Evolutionary conservation across 345 rosid genomes (phyloP).

Genomic region (Geranium rotundifolium): DNA sequence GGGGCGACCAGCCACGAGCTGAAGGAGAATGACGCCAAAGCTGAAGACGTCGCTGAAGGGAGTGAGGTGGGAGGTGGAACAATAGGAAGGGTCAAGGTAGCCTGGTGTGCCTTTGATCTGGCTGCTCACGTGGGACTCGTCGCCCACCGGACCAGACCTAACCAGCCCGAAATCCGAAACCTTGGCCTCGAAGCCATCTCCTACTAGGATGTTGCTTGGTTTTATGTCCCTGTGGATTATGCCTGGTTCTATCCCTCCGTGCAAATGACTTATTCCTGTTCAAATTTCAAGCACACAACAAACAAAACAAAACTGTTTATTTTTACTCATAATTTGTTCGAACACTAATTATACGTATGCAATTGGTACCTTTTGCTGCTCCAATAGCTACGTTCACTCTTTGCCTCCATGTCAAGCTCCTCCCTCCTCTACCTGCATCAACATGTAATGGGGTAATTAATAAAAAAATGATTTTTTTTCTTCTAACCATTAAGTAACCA

Average conservation of each 20-base stretch:
- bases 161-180: conserved; percentile 54
- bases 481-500: background rate
- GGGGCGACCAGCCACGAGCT: conserved; percentile 41
- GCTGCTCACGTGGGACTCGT: conserved; percentile 47
- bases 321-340: background rate
- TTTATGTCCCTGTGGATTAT: conserved; percentile 55
- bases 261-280: conserved; percentile 52
- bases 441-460: background rate
- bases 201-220: conserved; percentile 52
- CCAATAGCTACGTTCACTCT: conserved; percentile 51
- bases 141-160: conserved; percentile 41
- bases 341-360: no score
- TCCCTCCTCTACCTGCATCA: conserved; percentile 31
- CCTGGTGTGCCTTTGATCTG: conserved; percentile 60
- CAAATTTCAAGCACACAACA: background rate
- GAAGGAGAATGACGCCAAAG: conserved; percentile 58
- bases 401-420: conserved; percentile 43
- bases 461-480: no score
- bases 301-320: background rate
- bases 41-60: conserved; percentile 47
- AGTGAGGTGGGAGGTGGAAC: conserved; percentile 39
- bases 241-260: conserved; percentile 39
- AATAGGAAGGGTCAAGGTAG: conserved; percentile 57
- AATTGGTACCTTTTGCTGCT: conserved; percentile 41
- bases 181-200: conserved; percentile 42